Base-by-base conservation (phyloP, 2,329 filamentous ascomycete species). In the Amauroascus verrucosus region DNA sequence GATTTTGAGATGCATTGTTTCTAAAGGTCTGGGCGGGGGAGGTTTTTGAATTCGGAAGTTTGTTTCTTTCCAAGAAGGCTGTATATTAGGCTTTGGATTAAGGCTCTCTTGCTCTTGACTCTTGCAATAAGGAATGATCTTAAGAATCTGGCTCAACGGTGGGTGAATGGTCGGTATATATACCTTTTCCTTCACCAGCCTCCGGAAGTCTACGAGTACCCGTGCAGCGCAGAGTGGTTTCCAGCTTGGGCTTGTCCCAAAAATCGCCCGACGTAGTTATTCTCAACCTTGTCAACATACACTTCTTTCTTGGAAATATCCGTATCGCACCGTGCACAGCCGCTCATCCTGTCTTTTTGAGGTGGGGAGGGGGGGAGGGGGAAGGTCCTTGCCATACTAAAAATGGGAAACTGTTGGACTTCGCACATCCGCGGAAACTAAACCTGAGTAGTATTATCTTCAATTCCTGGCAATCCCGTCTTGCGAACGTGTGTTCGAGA, bases 1-100 rank as follows among this genome's bases (percentile, higher is more conserved):
- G 14, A 38, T 16, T 18, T 45, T 46, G 50, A 52, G 9, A 37
- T 46, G 33, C 50, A 52, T 52, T 46, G 33, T 46, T n/a, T 16
- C 26, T 33, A 4, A 18, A 20, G 20, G 16, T 16, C 9, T 40
- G 28, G 35, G 20, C 1, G 22, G 18, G 40, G n/a, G 6, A 13
- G 18, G 7, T 45, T 45, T 43, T 16, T 22, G 14, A 32, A 6
- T 24, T 32, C 6, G 16, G 16, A 45, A 30, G 43, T 30, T 14
- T 14, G 22, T 48, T 24, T 46, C n/a, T 37, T 48, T 46, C 16
- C 8, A 20, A 8, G 6, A 13, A 32, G 28, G 4, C 18, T 8
- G 24, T 9, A 4, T 6, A n/a, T n/a, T 14, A 28, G 33, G 20
- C 7, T 35, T 38, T 37, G 11, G 3, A 6, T 24, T 13, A 24